Evolutionary conservation across 768 basidiomycete genomes (phyloP).

Genomic region (Pulveroboletus sp.): DNA sequence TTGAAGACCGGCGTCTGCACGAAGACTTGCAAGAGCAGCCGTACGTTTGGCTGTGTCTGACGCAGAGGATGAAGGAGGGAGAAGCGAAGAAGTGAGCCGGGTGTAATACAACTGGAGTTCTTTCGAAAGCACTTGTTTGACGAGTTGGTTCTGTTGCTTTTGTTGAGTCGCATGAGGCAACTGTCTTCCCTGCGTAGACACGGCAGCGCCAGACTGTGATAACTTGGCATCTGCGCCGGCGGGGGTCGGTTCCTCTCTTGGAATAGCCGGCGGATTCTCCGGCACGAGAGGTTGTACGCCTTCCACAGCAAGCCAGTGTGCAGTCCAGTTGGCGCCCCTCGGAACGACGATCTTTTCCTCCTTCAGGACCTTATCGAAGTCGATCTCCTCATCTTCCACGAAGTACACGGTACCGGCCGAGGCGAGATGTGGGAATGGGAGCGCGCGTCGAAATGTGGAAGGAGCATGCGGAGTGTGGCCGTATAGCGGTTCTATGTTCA

Average conservation of each 20-base stretch:
- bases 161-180: constrained; percentile 35
- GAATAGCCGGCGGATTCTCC: constrained; percentile 87
- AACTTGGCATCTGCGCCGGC: constrained; percentile 27
- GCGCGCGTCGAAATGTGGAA: constrained; percentile 40
- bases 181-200: constrained; percentile 22
- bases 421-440: constrained; percentile 39
- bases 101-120: constrained; percentile 95
- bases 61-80: constrained; percentile 37
- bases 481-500: constrained; percentile 95
- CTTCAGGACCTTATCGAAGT: constrained; percentile 85
- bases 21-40: constrained; percentile 85
- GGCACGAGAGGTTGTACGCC: constrained; percentile 96
- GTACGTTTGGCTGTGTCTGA: constrained; percentile 67
- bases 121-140: constrained; percentile 87
- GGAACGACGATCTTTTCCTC: constrained; percentile 83
- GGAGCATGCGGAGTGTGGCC: constrained; percentile 41
- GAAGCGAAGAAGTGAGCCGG: constrained; percentile 77
- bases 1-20: constrained; percentile 87
- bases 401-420: constrained; percentile 78
- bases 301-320: constrained; percentile 98
- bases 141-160: constrained; percentile 66
- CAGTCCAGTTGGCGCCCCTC: constrained; percentile 79
- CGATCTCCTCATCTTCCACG: constrained; percentile 95
- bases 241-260: constrained; percentile 44
- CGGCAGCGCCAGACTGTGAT: constrained; percentile 24